Evolutionary conservation across 352 stramenopile species (phyloP).

Genomic region (Phytopythium boreale): DNA sequence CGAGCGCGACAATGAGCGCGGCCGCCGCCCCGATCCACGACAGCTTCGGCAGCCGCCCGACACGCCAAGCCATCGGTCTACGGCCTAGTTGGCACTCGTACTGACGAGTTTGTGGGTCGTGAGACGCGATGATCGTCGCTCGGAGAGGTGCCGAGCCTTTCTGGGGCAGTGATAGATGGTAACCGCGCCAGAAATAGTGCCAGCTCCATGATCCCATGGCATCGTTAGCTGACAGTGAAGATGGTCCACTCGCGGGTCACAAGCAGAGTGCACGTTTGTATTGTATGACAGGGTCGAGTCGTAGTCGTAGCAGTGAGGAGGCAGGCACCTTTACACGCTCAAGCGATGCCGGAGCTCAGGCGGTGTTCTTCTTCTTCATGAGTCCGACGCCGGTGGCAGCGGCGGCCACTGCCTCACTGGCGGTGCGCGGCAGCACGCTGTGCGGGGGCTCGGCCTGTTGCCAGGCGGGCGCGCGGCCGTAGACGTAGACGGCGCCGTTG

Average conservation of each 20-base stretch:
- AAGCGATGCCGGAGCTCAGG: neutral
- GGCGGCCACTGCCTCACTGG: neutral
- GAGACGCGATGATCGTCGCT: neutral
- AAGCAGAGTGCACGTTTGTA: neutral
- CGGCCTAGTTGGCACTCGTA: neutral
- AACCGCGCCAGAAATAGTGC: neutral
- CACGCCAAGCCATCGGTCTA: neutral
- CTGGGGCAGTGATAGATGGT: too few species aligned
- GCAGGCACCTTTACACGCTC: neutral
- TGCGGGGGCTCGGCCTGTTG: constrained; percentile 9
- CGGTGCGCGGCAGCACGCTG: constrained; percentile 13
- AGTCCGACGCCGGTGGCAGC: neutral
- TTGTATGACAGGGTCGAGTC: neutral
- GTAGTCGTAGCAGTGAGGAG: neutral
- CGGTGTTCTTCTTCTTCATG: constrained; percentile 6
- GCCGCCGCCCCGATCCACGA: neutral
- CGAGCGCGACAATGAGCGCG: neutral
- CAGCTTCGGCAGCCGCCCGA: neutral
- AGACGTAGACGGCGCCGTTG: constrained; percentile 79
- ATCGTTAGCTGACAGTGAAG: too few species aligned
- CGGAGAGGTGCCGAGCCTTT: neutral
- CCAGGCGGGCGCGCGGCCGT: constrained; percentile 58
- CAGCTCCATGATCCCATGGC: neutral
- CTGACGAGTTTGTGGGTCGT: neutral
- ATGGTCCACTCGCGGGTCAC: neutral